These are phyloP conservation scores for Phytophthora capsici DNA, from an alignment of 352 stramenopile genomes.

Conservation along the genomic window DNA sequence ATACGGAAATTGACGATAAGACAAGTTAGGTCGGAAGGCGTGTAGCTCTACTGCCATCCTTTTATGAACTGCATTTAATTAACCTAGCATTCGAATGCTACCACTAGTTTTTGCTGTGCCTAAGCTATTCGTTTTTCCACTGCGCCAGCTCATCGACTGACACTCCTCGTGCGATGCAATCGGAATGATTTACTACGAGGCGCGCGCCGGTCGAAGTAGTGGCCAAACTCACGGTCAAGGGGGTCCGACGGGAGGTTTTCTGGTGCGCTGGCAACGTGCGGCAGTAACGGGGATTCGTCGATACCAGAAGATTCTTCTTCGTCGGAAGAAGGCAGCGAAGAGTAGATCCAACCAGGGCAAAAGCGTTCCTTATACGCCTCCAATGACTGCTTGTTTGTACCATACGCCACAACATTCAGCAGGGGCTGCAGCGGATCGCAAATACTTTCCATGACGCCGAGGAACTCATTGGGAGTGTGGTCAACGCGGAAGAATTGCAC, in stretches of 20 bases:
- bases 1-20: constrained; percentile 14
- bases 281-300: constrained; percentile 51
- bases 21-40: constrained; percentile 31
- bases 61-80: constrained; percentile 37
- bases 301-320: constrained; percentile 67
- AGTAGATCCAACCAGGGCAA: constrained; percentile 68
- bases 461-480: constrained; percentile 59
- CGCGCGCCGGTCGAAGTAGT: constrained; percentile 41
- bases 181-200: constrained; percentile 22
- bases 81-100: constrained; percentile 31
- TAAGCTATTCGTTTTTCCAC: neutral
- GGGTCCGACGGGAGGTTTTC: constrained; percentile 27
- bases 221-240: constrained; percentile 47
- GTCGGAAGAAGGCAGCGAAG: constrained; percentile 65
- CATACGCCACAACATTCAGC: constrained; percentile 71
- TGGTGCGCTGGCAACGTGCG: constrained; percentile 9
- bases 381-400: constrained; percentile 75
- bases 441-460: constrained; percentile 72
- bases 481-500: constrained; percentile 60
- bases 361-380: constrained; percentile 77
- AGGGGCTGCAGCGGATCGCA: constrained; percentile 77
- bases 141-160: constrained; percentile 15
- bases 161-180: constrained; percentile 14
- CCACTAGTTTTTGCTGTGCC: constrained; percentile 13
- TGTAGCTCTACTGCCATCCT: constrained; percentile 32